These are phyloP conservation scores for Bjerkandera adusta DNA, from an alignment of 1,284 basidiomycete genomes.

Conservation along the genomic window DNA sequence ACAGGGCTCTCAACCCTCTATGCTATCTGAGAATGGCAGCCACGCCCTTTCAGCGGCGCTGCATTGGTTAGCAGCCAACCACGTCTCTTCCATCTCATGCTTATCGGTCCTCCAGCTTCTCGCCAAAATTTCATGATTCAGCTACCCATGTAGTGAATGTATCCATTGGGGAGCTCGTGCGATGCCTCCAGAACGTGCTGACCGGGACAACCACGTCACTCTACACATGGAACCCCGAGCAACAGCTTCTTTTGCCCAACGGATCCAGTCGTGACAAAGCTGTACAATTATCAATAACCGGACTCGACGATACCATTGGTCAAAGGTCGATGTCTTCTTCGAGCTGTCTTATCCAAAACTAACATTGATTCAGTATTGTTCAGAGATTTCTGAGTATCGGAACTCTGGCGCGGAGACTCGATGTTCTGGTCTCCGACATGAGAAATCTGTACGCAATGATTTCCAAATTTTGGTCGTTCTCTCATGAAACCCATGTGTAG, in stretches of 20 bases:
- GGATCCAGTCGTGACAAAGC: conserved; percentile 27
- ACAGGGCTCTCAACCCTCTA: too few relatives aligned
- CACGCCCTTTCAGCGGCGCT: conserved; percentile 49
- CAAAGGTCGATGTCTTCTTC: conserved; percentile 41
- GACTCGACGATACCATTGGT: conserved; percentile 46
- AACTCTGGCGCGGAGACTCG: conserved; percentile 60
- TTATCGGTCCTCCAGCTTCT: conserved; percentile 28
- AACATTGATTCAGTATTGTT: conserved; percentile 42
- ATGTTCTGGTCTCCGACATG: conserved; percentile 44
- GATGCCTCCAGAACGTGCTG: conserved; percentile 50
- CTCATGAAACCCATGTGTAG: neutral
- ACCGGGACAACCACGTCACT: conserved; percentile 64
- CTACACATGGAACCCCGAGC: conserved; percentile 53
- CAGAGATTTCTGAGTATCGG: conserved; percentile 63
- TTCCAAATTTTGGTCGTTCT: neutral
- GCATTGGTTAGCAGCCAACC: conserved; percentile 45
- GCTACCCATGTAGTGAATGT: conserved; percentile 39
- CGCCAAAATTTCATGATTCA: conserved; percentile 41
- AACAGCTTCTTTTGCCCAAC: conserved; percentile 48
- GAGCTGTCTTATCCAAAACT: neutral
- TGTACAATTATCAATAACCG: neutral
- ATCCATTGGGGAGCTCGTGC: conserved; percentile 44
- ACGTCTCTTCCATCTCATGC: neutral
- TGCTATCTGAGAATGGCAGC: conserved; percentile 63
- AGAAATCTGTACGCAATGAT: conserved; percentile 39